Evolutionary conservation across 768 basidiomycete species (phyloP).

Genomic region (Multifurca ochricompacta): DNA sequence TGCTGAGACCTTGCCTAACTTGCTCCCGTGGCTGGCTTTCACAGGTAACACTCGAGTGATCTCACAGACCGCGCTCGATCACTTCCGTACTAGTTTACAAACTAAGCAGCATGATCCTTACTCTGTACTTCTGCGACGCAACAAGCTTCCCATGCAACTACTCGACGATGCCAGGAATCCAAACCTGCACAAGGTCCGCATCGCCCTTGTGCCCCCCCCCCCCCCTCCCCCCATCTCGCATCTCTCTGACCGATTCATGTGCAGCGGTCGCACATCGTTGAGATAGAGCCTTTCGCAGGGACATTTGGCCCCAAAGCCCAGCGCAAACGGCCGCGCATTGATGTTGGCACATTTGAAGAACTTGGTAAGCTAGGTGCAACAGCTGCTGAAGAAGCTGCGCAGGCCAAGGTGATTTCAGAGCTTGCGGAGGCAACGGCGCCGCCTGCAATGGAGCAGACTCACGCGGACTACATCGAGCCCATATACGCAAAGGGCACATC

Average conservation of each 20-base stretch:
- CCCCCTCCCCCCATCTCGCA: neutral
- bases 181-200: conserved; percentile 60
- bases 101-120: conserved; percentile 90
- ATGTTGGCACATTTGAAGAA: conserved; percentile 90
- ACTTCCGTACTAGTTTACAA: conserved; percentile 85
- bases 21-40: neutral
- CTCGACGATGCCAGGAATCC: conserved; percentile 86
- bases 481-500: conserved; percentile 96
- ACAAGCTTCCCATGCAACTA: conserved; percentile 96
- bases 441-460: conserved; percentile 45
- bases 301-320: conserved; percentile 97
- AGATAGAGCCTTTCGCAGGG: conserved; percentile 89
- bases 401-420: conserved; percentile 33
- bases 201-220: neutral
- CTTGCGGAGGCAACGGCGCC: conserved; percentile 37
- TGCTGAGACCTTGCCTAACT: neutral
- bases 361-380: conserved; percentile 58
- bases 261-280: conserved; percentile 87
- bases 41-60: conserved; percentile 97
- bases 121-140: conserved; percentile 85
- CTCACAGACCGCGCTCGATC: conserved; percentile 91
- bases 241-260: neutral
- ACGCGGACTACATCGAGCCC: conserved; percentile 79
- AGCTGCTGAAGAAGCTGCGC: conserved; percentile 47
- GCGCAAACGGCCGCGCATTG: conserved; percentile 79